These are phyloP conservation scores for Apostasia shenzhenica DNA, from an alignment of 106 monocot genomes.

Conservation along the genomic window DNA sequence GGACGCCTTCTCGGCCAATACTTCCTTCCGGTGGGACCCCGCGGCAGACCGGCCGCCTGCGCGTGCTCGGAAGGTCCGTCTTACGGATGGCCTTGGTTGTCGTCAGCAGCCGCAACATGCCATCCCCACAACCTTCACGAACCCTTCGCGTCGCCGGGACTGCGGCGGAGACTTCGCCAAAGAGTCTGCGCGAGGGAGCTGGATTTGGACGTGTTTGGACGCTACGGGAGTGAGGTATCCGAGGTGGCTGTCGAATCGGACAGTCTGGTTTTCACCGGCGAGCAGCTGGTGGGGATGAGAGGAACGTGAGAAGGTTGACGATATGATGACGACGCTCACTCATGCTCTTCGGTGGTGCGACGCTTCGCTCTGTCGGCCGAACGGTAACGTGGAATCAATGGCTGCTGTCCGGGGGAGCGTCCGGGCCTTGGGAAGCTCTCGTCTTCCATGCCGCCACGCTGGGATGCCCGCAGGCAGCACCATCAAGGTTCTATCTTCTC, in stretches of 20 bases:
- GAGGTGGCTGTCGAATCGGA: constrained; percentile 56
- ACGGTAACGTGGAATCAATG: constrained; percentile 82
- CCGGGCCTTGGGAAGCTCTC: constrained; percentile 29
- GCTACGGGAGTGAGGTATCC: constrained; percentile 63
- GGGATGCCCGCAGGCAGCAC: background rate
- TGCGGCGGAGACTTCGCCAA: background rate
- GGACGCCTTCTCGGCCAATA: constrained; percentile 44
- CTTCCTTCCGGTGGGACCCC: constrained; percentile 63
- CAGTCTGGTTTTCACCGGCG: constrained; percentile 84
- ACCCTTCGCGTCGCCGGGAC: background rate
- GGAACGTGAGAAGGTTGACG: constrained; percentile 89
- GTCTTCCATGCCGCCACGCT: background rate
- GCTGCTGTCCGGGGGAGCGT: constrained; percentile 72
- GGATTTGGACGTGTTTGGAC: constrained; percentile 70
- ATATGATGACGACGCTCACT: constrained; percentile 81
- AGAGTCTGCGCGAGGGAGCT: constrained; percentile 58
- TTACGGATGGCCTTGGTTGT: background rate
- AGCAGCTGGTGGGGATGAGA: constrained; percentile 72
- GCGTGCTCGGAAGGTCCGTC: too few species aligned
- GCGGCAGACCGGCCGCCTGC: constrained; percentile 7
- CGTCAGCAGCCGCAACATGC: background rate
- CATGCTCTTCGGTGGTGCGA: constrained; percentile 91
- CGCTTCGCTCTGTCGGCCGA: constrained; percentile 86
- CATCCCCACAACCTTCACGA: background rate
- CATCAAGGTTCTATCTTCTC: background rate